phyloP scores from a whole-genome alignment of 768 basidiomycete species.

The Infundibulicybe gibba region DNA sequence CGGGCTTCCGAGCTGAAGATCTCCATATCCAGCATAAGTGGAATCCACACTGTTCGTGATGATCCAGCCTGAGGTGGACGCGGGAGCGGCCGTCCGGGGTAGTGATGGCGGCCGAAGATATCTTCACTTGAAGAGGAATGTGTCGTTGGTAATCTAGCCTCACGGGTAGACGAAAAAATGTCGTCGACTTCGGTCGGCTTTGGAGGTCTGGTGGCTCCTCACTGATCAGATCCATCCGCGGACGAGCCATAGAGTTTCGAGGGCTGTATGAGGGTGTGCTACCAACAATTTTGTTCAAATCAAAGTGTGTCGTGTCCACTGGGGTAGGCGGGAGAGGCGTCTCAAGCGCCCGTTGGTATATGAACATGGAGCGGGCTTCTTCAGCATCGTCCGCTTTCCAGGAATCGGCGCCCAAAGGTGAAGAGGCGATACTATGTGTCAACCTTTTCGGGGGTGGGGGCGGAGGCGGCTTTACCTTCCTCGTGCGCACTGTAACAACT shows the following conservation, averaged over 20 bases:
- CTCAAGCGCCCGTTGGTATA: slow-evolving; percentile 28
- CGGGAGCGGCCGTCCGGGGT: slow-evolving; percentile 56
- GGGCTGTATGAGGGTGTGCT: too few species aligned
- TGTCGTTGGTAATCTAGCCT: too few species aligned
- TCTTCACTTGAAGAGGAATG: slow-evolving; percentile 9
- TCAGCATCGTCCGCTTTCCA: slow-evolving; percentile 9
- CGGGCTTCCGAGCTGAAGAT: slow-evolving; percentile 8
- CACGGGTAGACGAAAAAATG: too few species aligned
- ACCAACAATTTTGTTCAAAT: not conserved
- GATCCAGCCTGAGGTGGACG: slow-evolving; percentile 31
- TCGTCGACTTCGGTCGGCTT: too few species aligned
- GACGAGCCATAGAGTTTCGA: too few species aligned
- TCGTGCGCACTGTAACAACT: slow-evolving; percentile 26
- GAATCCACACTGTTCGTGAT: slow-evolving; percentile 26
- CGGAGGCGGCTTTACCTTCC: slow-evolving; percentile 18
- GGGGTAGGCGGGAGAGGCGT: slow-evolving; percentile 37
- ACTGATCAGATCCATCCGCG: too few species aligned
- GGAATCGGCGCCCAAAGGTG: slow-evolving; percentile 24
- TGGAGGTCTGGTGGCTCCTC: slow-evolving; percentile 6
- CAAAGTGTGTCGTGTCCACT: slow-evolving; percentile 16
- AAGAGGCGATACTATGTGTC: slow-evolving; percentile 14
- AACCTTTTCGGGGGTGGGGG: slow-evolving; percentile 15
- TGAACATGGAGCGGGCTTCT: slow-evolving; percentile 11
- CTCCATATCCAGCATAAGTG: slow-evolving; percentile 25
- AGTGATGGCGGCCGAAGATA: slow-evolving; percentile 36